phyloP scores from a whole-genome alignment of 148 eudicot species.

The Rhododendron kiyosumense region DNA sequence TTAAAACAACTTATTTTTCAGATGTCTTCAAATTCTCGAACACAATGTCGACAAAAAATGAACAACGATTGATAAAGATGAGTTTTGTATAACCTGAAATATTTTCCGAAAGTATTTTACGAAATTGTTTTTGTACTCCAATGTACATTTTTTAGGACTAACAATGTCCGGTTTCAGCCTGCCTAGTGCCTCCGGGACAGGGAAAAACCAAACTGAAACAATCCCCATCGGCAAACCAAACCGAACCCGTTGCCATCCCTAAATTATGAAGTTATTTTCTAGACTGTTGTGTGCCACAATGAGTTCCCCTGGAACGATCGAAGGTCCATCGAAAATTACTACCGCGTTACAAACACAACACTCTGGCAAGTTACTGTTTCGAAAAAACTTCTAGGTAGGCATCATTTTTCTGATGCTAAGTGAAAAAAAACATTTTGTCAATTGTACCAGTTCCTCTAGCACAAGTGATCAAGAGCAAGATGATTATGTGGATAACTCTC shows the following conservation, averaged over 20 bases:
- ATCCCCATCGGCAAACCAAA: too few species aligned
- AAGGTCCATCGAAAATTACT: neutral
- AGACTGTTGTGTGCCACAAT: neutral
- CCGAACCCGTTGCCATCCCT: too few species aligned
- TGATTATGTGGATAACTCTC: constrained; percentile 34
- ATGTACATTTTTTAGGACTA: neutral
- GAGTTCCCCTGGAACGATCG: neutral
- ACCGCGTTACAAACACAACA: neutral
- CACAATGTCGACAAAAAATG: too few species aligned
- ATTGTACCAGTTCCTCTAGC: constrained; percentile 5
- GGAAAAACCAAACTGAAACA: too few species aligned
- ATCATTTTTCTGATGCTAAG: too few species aligned
- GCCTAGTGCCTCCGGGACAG: neutral
- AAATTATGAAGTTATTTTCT: neutral
- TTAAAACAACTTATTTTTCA: too few species aligned
- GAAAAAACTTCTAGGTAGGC: neutral
- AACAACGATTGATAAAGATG: neutral
- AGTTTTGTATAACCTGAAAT: neutral
- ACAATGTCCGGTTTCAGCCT: neutral
- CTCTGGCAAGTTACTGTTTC: too few species aligned
- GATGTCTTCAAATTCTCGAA: too few species aligned
- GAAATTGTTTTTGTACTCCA: neutral
- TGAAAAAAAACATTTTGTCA: neutral
- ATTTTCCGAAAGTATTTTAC: neutral
- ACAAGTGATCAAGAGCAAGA: constrained; percentile 13